Evolutionary conservation across 257 asterid genomes (phyloP), one percentile per base, ranked within the genome.

Genomic region (Solanum verrucosum): DNA sequence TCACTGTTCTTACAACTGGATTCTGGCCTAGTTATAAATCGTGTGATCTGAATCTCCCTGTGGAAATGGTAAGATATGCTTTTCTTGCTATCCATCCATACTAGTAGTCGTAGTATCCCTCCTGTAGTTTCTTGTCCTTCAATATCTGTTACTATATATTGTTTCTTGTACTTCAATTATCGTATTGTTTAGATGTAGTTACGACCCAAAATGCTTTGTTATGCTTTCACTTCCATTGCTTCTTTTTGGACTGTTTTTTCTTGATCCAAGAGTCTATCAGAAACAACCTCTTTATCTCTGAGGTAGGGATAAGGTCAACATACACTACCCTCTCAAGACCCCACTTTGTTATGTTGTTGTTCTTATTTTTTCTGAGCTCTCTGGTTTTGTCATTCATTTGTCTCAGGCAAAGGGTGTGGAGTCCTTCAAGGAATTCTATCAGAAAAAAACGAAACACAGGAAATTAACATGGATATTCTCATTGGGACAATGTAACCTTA

Each of bases 21-120:
- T 92, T 91, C 88, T 94, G 97, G 97, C 97, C 95, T 33, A 91
- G 89, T 68, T 94, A 91, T 74, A 93, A 93, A 88, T 90, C 95
- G 7, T 91, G 93, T 20, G 95, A 92, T 87, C 89, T 92, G 44
- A 88, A 88, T 82, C 97, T 93, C 79, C 94, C 97, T 15, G 90
- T 87, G 5, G 96, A 94, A 81, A 93, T 94, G 95, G 95, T 91
- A 78, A 60, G 49, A 14, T 88, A 12, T 86, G 84, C 88, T 59
- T 31, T 20, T 84, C 78, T 31, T 1, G 18, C 33, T 65, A 65
- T n/a, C 33, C 8, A 5, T 65, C 33, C 72, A 65, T 65, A 25
- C 18, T n/a, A 65, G 18, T n/a, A n/a, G 9, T n/a, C 8, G 0
- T 11, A 65, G 33, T 11, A 65, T 65, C 15, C 1, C 4, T 11